Evolutionary conservation across 768 basidiomycete genomes (phyloP), one percentile per base, ranked within the genome.

Genomic region (Russula sp.): DNA sequence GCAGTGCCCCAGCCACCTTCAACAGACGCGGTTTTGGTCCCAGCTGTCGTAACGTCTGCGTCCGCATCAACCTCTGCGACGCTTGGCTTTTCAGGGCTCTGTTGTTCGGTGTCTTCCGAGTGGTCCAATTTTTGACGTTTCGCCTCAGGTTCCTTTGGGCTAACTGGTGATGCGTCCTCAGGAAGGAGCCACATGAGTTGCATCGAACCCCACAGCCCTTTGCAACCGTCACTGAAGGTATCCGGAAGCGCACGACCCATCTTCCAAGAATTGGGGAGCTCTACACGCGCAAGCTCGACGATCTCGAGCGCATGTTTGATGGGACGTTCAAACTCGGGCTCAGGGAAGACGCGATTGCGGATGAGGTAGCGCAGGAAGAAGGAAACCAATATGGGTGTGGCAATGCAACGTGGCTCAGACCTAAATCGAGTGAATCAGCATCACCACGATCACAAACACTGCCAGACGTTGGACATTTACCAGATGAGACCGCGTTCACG

Each of bases 401-500:
- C 76, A 13, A 75, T 65, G 46, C 88, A 76, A 64, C 83, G 80
- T 56, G 71, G 79, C 68, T 83, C 79, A 22, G 75, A 75, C 75
- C 81, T 84, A 73, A 36, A 34, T 40, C 9, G 18, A 32, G 26
- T 60, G 60, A 56, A 46, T 34, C 8, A 24, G 53, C 52, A 58
- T 71, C 79, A n/a, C 64, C 34, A 13, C 24, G 10, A 24, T 48
- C 22, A 49, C 16, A 26, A 26, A 1, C 2, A 32, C 0, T 5
- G 2, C 28, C 28, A 20, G 11, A 16, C n/a, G 26, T 13, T 18
- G 18, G 16, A 18, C 5, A 13, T 32, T 40, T 60, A 89, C 89
- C 86, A 90, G 60, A 85, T 80, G 53, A 89, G 78, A 28, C 90
- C 90, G 62, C 84, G 83, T 59, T 84, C 81, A 40, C 83, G 79